A percentile compares a stretch with the other conserved stretches of the same genome.
Conservation (phyloP, 805 yeast species). For the Candida peoriensis region DNA sequence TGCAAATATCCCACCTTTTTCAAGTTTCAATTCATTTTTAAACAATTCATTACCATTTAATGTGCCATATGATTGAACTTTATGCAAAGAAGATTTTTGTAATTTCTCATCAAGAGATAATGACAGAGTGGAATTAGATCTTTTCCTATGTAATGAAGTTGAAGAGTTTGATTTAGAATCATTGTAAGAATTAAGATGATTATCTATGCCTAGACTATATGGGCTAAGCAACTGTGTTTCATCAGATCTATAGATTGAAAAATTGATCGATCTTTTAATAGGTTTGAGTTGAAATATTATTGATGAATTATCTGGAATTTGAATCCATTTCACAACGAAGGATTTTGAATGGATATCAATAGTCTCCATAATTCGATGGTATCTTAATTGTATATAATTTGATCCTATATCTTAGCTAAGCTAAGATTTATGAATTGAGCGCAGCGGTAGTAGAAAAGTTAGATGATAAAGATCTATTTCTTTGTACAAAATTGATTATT, state of each 20-base stretch:
- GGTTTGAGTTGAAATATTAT: constrained; percentile 84
- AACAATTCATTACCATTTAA: constrained; percentile 56
- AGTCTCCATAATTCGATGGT: constrained; percentile 68
- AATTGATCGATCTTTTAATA: constrained; percentile 51
- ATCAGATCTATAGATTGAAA: constrained; percentile 30
- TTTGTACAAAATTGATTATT: no score
- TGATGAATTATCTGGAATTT: constrained; percentile 59
- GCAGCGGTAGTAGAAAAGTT: no score
- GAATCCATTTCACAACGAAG: constrained; percentile 87
- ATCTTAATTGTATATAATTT: no score
- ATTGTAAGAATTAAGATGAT: constrained; percentile 2
- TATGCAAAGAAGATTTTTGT: constrained; percentile 43
- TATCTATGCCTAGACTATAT: background rate
- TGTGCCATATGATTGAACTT: constrained; percentile 51
- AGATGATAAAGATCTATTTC: no score
- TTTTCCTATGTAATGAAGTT: constrained; percentile 22
- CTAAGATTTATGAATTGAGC: no score
- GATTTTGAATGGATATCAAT: constrained; percentile 87
- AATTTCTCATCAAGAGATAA: constrained; percentile 54
- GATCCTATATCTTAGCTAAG: no score
- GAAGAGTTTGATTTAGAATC: constrained; percentile 14
- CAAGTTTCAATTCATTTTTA: constrained; percentile 57
- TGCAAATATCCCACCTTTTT: constrained; percentile 69
- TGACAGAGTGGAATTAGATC: constrained; percentile 34
- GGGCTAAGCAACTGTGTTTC: constrained; percentile 3